Conservation (phyloP, 2,329 filamentous ascomycete genomes). For the Emmonsiellopsis sp. region DNA sequence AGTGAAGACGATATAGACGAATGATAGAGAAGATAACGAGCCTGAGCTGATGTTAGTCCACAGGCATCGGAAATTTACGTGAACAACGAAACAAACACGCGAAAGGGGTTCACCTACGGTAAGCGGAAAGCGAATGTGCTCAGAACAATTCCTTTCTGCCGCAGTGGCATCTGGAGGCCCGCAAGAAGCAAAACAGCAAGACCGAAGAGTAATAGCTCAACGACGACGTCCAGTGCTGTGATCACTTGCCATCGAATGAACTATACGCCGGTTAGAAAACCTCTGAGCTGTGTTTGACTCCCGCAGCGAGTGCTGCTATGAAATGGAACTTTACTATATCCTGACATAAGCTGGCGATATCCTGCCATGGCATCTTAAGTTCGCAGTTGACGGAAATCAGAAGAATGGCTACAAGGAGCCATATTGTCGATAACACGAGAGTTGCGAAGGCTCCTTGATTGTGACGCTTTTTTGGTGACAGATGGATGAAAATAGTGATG, state of each 20-base stretch:
- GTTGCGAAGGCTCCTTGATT: slow-evolving; percentile 26
- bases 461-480: slow-evolving; percentile 37
- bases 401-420: slow-evolving; percentile 32
- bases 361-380: slow-evolving; percentile 27
- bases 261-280: slow-evolving; percentile 9
- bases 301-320: neutral
- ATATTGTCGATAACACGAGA: slow-evolving; percentile 28
- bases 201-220: slow-evolving; percentile 24
- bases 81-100: neutral
- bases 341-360: slow-evolving; percentile 6
- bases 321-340: slow-evolving; percentile 1
- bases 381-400: slow-evolving; percentile 35
- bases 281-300: neutral
- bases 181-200: slow-evolving; percentile 22
- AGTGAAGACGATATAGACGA: slow-evolving; percentile 25
- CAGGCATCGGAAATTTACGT: neutral
- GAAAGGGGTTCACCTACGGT: slow-evolving; percentile 21
- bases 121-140: slow-evolving; percentile 28
- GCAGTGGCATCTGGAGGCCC: slow-evolving; percentile 24
- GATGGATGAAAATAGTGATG: slow-evolving; percentile 35
- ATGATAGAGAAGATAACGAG: slow-evolving; percentile 28
- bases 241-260: slow-evolving; percentile 27
- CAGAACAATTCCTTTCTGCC: slow-evolving; percentile 24
- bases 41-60: slow-evolving; percentile 16
- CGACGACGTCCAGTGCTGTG: slow-evolving; percentile 26